These are phyloP conservation scores for Paraconiothyrium sp. DNA, from an alignment of 2,329 filamentous ascomycete species.

Conservation along the genomic window DNA sequence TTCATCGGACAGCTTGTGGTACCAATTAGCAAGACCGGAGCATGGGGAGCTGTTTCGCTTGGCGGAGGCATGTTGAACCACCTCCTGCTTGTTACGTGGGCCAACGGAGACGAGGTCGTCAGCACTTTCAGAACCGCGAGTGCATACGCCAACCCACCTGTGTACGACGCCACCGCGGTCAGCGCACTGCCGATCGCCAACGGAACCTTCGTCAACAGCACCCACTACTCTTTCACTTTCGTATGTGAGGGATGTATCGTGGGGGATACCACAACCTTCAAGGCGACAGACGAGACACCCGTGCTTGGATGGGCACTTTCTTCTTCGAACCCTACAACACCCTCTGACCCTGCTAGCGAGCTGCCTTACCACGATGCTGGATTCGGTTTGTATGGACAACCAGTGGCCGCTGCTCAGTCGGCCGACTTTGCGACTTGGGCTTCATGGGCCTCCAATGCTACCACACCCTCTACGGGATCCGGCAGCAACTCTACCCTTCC, in stretches of 20 bases:
- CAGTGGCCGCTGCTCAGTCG: conserved; percentile 6
- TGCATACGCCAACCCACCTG: conserved; percentile 11
- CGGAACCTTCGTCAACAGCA: conserved; percentile 12
- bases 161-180: conserved; percentile 10
- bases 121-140: conserved; percentile 9
- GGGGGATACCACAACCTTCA: conserved; percentile 6
- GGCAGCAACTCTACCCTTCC: conserved; percentile 20
- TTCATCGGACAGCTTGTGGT: conserved; percentile 26
- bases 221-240: conserved; percentile 12
- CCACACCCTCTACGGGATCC: conserved; percentile 18
- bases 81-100: conserved; percentile 10
- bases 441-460: conserved; percentile 22
- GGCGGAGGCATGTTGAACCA: conserved; percentile 13
- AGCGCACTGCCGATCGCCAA: conserved; percentile 8
- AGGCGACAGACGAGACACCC: not conserved
- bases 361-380: conserved; percentile 13
- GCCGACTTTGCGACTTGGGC: conserved; percentile 11
- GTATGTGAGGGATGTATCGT: conserved; percentile 13
- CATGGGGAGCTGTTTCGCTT: conserved; percentile 12
- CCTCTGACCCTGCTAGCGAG: conserved; percentile 8
- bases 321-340: conserved; percentile 8
- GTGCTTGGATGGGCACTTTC: conserved; percentile 9
- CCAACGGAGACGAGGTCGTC: conserved; percentile 10
- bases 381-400: conserved; percentile 8
- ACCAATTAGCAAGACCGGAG: conserved; percentile 11